Conservation (phyloP, 83 land plant genomes). For the Picea abies region DNA sequence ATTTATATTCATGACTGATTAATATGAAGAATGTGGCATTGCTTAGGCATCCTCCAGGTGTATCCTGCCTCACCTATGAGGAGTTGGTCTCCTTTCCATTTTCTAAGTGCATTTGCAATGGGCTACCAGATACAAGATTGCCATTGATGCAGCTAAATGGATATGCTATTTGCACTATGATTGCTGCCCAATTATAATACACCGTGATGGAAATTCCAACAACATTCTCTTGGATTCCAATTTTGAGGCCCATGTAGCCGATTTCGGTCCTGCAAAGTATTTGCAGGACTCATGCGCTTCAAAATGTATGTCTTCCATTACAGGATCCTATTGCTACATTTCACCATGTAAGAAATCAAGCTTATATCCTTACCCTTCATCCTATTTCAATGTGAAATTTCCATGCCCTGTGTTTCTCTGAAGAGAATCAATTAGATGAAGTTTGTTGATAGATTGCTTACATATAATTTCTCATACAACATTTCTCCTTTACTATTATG, state of each 20-base stretch:
- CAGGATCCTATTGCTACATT: constrained; percentile 79
- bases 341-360: constrained; percentile 47
- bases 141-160: constrained; percentile 57
- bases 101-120: constrained; percentile 28
- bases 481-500: not conserved
- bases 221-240: constrained; percentile 52
- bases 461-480: not conserved
- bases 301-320: constrained; percentile 67
- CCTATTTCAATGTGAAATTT: not conserved
- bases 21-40: too few relatives aligned
- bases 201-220: constrained; percentile 70
- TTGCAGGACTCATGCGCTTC: constrained; percentile 47
- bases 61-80: too few relatives aligned
- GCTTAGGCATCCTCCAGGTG: too few relatives aligned
- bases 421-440: not conserved
- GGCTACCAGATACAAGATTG: constrained; percentile 61
- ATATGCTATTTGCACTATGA: constrained; percentile 76
- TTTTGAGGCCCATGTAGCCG: constrained; percentile 73
- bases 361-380: not conserved
- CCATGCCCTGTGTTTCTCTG: not conserved
- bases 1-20: too few relatives aligned
- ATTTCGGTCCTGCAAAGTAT: constrained; percentile 73
- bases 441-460: not conserved
- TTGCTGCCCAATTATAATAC: constrained; percentile 65
- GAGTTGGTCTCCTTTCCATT: too few relatives aligned